Percentiles rank a stretch among this genome's conserved stretches.
Conservation (phyloP, 2,329 filamentous ascomycete genomes). For the Aspergillus quadrilineatus region DNA sequence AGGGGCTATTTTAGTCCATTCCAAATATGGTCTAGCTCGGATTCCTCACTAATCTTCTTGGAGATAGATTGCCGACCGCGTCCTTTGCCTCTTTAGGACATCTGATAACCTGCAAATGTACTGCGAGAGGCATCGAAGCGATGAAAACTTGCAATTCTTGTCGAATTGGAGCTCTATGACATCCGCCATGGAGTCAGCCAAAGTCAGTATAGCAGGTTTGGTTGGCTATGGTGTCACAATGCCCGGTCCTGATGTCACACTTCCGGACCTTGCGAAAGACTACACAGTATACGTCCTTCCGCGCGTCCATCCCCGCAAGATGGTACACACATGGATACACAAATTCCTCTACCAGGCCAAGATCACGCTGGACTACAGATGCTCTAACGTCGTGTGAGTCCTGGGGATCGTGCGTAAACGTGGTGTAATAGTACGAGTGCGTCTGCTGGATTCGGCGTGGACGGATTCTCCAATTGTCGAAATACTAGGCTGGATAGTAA, state of each 20-base stretch:
- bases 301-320: not conserved
- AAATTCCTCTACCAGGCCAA: too few relatives aligned
- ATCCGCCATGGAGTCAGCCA: not conserved
- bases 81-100: not conserved
- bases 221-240: not conserved
- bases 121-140: not conserved
- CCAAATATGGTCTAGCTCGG: not conserved
- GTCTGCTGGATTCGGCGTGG: not conserved
- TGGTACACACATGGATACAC: not conserved
- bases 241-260: not conserved
- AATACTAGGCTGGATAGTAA: not conserved
- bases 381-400: not conserved
- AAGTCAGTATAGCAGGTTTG: not conserved
- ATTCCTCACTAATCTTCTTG: not conserved
- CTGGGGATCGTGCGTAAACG: not conserved
- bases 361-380: not conserved
- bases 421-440: not conserved
- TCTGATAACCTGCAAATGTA: not conserved
- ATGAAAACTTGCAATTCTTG: not conserved
- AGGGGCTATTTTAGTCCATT: not conserved
- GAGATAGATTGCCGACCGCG: constrained; percentile 7
- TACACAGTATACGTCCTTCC: not conserved
- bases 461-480: not conserved
- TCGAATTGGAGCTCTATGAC: not conserved
- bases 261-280: not conserved